Evolutionary conservation across 2,329 filamentous ascomycete genomes (phyloP), one percentile per base, ranked within the genome.

Genomic region (Penicillium sp.): DNA sequence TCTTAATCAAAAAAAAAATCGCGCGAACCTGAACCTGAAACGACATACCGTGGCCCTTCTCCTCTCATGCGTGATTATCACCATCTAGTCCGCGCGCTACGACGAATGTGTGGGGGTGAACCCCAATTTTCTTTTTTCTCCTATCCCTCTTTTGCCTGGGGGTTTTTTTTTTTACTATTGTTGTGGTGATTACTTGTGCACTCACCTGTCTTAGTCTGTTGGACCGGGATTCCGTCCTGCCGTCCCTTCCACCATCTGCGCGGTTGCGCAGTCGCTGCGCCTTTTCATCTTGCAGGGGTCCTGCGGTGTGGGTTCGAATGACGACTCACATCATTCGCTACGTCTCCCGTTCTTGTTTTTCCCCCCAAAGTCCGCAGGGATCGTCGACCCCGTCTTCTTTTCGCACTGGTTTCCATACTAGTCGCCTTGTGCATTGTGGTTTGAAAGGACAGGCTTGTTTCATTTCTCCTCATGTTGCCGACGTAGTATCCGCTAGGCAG

Each of bases 251-350:
- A 24, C 9, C 46, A 48, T 48, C 35, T 22, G 31, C 47, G 47
- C 47, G 24, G 33, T 41, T 41, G 53, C 46, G 51, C 47, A 53
- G 51, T 54, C 33, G 52, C 55, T 57, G 55, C 55, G 51, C 51
- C 48, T 54, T 43, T 50, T 41, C 37, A 39, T 54, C 16, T 31
- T 46, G 39, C 55, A 57, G 55, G 55, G 55, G 43, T 53, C 35
- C 31, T 51, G 47, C 35, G 52, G 47, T 54, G 46, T 54, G 48
- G 35, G 48, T 47, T 52, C 49, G n/a, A 37, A 55, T 55, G 56
- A 55, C 56, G 48, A 58, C 39, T 58, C 52, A 50, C 39, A 48
- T 51, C 53, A 27, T 24, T 37, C 43, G 39, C 35, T 51, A 13
- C n/a, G 33, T 27, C 39, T 24, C 43, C 48, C 14, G 26, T 39